Conservation (phyloP, 371 early-diverging fungal genomes). For the Saksenaea vasiformis region DNA sequence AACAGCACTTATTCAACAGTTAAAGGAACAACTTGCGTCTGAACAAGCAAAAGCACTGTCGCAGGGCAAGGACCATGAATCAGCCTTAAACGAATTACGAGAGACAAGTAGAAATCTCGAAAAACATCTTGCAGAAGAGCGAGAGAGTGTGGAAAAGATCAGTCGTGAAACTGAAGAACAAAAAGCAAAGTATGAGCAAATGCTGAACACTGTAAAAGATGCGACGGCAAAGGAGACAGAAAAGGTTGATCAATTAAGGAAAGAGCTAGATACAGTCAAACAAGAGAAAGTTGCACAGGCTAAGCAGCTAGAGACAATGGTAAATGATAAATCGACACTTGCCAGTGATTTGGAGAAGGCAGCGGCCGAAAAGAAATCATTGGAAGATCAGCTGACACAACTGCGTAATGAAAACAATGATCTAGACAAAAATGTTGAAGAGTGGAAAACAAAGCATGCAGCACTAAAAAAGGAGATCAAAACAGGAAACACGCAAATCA, state of each 20-base stretch:
- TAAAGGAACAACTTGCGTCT: conserved; percentile 8
- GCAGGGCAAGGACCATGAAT: not conserved
- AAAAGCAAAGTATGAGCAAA: not conserved
- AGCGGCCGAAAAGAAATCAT: not conserved
- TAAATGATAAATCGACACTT: not conserved
- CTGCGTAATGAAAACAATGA: not conserved
- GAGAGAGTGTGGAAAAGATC: not conserved
- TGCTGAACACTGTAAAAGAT: not conserved
- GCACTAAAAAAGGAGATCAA: not conserved
- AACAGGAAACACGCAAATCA: not conserved
- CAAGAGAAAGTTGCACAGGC: not conserved
- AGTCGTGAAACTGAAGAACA: not conserved
- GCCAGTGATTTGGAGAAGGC: not conserved
- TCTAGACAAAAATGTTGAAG: not conserved
- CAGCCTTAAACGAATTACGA: not conserved
- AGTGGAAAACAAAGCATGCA: not conserved
- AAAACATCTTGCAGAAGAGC: not conserved
- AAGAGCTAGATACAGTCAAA: not conserved
- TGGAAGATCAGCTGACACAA: not conserved
- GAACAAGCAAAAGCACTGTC: conserved; percentile 4
- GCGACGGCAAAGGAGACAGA: not conserved
- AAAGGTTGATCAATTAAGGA: not conserved
- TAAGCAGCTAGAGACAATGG: not conserved
- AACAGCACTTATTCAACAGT: not conserved
- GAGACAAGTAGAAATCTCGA: not conserved